A percentile compares a stretch with the other conserved stretches of the same genome.
Evolutionary conservation across 139 green algal species (phyloP).

Genomic region (Trebouxia sp.): DNA sequence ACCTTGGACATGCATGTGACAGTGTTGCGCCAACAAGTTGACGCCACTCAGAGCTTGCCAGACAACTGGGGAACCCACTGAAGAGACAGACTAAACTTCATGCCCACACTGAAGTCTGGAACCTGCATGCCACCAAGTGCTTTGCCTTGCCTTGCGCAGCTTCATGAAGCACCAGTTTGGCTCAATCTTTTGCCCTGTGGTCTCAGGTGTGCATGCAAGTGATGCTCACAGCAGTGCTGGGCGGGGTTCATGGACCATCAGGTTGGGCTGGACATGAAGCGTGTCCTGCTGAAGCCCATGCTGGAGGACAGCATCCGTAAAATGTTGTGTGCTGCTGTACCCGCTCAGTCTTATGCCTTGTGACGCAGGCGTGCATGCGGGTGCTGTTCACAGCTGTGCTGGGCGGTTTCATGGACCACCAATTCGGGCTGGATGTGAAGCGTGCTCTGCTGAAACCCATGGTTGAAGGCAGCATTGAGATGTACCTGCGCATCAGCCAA

Average conservation of each 20-base stretch:
- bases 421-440: constrained; percentile 62
- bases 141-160: too few species aligned
- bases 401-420: constrained; percentile 68
- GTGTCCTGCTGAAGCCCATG: constrained; percentile 47
- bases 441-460: constrained; percentile 48
- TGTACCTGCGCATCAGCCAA: constrained; percentile 64
- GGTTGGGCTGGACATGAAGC: constrained; percentile 48
- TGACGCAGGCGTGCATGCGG: constrained; percentile 58
- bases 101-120: too few species aligned
- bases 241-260: too few species aligned
- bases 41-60: too few species aligned
- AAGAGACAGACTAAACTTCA: too few species aligned
- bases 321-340: too few species aligned
- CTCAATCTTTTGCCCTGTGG: neutral
- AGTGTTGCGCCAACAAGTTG: too few species aligned
- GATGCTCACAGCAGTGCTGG: constrained; percentile 69
- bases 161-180: too few species aligned
- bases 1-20: too few species aligned
- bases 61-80: too few species aligned
- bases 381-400: constrained; percentile 80
- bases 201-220: neutral
- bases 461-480: constrained; percentile 70
- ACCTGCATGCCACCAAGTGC: too few species aligned
- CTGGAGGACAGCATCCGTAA: constrained; percentile 69
- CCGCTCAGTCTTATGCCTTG: too few species aligned